Evolutionary conservation across 371 early-diverging fungal species (phyloP).

Genomic region (Quaeritorhiza haematococci): DNA sequence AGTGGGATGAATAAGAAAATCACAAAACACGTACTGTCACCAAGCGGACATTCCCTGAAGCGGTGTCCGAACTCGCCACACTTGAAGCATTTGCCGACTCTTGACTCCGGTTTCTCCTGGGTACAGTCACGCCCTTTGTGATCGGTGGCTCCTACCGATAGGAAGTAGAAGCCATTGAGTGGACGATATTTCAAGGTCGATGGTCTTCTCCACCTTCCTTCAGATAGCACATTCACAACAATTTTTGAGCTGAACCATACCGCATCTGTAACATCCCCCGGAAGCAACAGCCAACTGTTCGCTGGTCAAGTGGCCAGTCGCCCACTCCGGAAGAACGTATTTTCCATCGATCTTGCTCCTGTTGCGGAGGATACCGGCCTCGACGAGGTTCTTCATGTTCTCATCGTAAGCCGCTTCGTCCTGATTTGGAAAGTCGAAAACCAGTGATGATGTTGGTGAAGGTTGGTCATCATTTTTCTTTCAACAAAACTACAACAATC

Average conservation of each 20-base stretch:
- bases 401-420: conserved; percentile 1
- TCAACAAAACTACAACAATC: no score
- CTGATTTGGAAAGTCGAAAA: no score
- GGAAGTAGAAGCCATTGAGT: background rate
- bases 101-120: no score
- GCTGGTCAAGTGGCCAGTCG: background rate
- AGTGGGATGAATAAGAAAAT: no score
- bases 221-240: background rate
- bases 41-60: conserved; percentile 1
- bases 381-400: conserved; percentile 7
- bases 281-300: conserved; percentile 7
- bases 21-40: background rate
- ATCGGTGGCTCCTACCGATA: background rate
- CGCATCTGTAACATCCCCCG: conserved; percentile 10
- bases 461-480: no score
- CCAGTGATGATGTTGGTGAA: no score
- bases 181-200: no score
- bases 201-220: background rate
- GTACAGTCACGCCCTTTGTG: conserved; percentile 41
- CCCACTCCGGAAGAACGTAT: conserved; percentile 11
- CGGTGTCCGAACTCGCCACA: conserved; percentile 42
- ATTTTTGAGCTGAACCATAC: background rate
- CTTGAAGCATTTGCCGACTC: conserved; percentile 45
- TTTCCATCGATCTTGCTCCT: conserved; percentile 6
- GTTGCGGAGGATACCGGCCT: conserved; percentile 11